Percentiles rank a stretch among this genome's conserved stretches.
Evolutionary conservation across 2,329 filamentous ascomycete genomes (phyloP).

Genomic region (Pseudogymnoascus sp.): DNA sequence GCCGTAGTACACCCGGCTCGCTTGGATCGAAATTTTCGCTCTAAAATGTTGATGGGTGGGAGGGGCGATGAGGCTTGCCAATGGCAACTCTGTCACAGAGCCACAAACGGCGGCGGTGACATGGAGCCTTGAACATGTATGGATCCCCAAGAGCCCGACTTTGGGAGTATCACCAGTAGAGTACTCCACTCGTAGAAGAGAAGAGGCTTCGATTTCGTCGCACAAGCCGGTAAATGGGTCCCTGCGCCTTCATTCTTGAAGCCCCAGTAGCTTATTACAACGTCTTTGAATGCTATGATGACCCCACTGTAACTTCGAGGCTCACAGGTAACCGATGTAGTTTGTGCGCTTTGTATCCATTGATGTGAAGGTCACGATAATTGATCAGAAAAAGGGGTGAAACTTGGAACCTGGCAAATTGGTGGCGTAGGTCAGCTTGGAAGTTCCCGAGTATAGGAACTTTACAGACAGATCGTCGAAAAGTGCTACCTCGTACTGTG

Average conservation of each 20-base stretch:
- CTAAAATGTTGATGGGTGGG: constrained; percentile 4
- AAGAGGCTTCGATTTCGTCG: constrained; percentile 3
- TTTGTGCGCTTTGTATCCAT: not conserved
- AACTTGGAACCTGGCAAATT: not conserved
- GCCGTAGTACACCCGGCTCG: not conserved
- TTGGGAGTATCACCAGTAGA: constrained; percentile 4
- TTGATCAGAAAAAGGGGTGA: not conserved
- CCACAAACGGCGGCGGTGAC: constrained; percentile 1
- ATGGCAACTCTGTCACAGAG: not conserved
- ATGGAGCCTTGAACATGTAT: constrained; percentile 4
- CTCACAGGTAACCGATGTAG: not conserved
- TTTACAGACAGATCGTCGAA: not conserved
- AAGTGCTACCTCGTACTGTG: not conserved
- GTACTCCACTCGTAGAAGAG: constrained; percentile 4
- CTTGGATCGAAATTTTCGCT: constrained; percentile 3
- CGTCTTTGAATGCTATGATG: not conserved
- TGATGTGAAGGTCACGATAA: not conserved
- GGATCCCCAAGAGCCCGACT: not conserved
- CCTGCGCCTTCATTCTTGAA: constrained; percentile 5
- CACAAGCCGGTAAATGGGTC: constrained; percentile 8
- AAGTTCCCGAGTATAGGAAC: not conserved
- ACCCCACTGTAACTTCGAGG: constrained; percentile 1
- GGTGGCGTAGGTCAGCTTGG: not conserved
- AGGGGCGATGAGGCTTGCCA: constrained; percentile 7
- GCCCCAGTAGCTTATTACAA: constrained; percentile 9